A percentile compares a stretch with the other conserved stretches of the same genome.
These are phyloP conservation scores for Candida vartiovaarae DNA, from an alignment of 805 yeast genomes.

Conservation along the genomic window DNA sequence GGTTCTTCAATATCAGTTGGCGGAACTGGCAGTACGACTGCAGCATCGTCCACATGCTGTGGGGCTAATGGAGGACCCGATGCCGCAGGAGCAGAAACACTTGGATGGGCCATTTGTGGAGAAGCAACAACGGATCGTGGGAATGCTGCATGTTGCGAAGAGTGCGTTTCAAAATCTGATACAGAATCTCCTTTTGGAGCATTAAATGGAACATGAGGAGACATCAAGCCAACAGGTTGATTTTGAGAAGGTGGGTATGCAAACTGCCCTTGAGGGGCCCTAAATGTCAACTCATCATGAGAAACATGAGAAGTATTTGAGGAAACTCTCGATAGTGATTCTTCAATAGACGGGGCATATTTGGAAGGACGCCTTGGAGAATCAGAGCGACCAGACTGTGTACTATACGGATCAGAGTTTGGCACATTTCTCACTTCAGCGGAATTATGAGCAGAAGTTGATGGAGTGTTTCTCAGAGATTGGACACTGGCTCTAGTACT, in stretches of 20 bases:
- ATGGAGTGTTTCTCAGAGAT: background rate
- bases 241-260: background rate
- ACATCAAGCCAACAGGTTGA: too few species aligned
- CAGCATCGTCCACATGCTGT: too few species aligned
- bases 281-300: constrained; percentile 5
- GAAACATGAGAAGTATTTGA: constrained; percentile 14
- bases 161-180: too few species aligned
- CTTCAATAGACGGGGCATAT: constrained; percentile 7
- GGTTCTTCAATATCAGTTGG: too few species aligned
- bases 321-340: constrained; percentile 17
- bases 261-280: background rate
- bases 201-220: too few species aligned
- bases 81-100: too few species aligned
- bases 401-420: background rate
- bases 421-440: background rate
- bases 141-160: too few species aligned
- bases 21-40: too few species aligned
- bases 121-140: too few species aligned
- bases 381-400: background rate
- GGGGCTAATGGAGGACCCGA: too few species aligned
- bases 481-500: background rate
- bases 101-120: too few species aligned
- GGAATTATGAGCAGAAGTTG: background rate
- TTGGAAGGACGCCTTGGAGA: background rate
- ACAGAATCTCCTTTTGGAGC: too few species aligned